phyloP scores from a whole-genome alignment of 2,329 filamentous ascomycete species.

The Xylaria hypoxylon region DNA sequence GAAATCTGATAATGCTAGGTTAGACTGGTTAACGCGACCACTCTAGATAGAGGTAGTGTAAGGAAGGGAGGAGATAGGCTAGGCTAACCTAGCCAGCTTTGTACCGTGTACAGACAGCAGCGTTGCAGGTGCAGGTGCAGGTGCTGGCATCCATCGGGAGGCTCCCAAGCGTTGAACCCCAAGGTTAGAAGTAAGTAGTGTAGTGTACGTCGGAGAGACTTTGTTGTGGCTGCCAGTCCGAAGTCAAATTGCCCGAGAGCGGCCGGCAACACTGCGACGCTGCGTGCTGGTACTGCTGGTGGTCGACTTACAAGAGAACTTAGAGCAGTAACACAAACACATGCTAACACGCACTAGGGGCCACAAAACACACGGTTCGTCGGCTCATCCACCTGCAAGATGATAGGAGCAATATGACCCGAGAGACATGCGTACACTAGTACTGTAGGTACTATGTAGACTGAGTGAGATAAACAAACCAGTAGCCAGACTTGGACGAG shows the following conservation, averaged over 20 bases:
- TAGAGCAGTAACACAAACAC: too few relatives aligned
- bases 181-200: slow-evolving; percentile 42
- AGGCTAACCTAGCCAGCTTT: slow-evolving; percentile 35
- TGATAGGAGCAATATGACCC: slow-evolving; percentile 28
- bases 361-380: slow-evolving; percentile 9
- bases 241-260: slow-evolving; percentile 34
- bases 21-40: slow-evolving; percentile 29
- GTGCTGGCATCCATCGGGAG: slow-evolving; percentile 30
- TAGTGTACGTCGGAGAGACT: slow-evolving; percentile 40
- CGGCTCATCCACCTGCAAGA: slow-evolving; percentile 20
- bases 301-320: background rate
- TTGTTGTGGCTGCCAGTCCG: slow-evolving; percentile 40
- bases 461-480: background rate
- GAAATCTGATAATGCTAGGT: slow-evolving; percentile 34
- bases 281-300: background rate
- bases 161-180: too few relatives aligned
- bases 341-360: background rate
- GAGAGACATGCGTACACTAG: background rate
- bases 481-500: slow-evolving; percentile 13
- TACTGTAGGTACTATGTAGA: too few relatives aligned
- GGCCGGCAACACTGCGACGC: slow-evolving; percentile 11
- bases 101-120: slow-evolving; percentile 11
- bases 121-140: slow-evolving; percentile 12
- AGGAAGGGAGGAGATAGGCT: slow-evolving; percentile 12
- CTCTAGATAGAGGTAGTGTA: slow-evolving; percentile 4